These are phyloP conservation scores for Diplodia seriata DNA, from an alignment of 2,329 filamentous ascomycete species.

Conservation along the genomic window DNA sequence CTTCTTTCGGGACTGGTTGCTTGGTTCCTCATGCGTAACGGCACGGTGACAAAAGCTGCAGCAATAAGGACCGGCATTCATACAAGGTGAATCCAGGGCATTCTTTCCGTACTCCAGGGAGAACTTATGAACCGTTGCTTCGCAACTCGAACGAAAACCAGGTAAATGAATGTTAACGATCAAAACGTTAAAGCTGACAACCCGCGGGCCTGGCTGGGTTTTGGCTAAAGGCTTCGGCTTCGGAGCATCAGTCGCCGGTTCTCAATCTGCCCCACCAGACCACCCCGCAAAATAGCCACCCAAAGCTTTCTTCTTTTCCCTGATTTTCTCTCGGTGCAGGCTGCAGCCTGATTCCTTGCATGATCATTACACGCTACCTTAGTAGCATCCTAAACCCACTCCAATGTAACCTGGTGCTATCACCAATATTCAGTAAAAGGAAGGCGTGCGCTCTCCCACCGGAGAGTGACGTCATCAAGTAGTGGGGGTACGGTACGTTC, in stretches of 20 bases:
- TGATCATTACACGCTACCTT: neutral
- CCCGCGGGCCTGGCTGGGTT: neutral
- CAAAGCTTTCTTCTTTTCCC: neutral
- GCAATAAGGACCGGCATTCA: too few relatives aligned
- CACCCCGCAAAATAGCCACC: slow-evolving; percentile 10
- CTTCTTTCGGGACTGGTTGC: too few relatives aligned
- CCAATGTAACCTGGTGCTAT: neutral
- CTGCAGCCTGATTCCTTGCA: neutral
- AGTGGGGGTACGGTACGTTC: neutral
- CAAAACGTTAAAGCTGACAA: neutral
- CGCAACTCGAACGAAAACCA: too few relatives aligned
- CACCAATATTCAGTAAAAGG: neutral
- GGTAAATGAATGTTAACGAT: too few relatives aligned
- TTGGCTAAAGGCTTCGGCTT: slow-evolving; percentile 13
- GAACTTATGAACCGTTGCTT: too few relatives aligned
- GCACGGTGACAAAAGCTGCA: too few relatives aligned
- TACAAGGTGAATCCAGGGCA: too few relatives aligned
- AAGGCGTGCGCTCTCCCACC: slow-evolving; percentile 20
- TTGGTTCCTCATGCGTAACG: too few relatives aligned
- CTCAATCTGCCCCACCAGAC: slow-evolving; percentile 15
- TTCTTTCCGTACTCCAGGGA: too few relatives aligned
- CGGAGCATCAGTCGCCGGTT: slow-evolving; percentile 4
- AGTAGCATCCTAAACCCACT: neutral
- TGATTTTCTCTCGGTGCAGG: neutral
- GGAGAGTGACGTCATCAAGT: slow-evolving; percentile 15